A percentile compares a stretch with the other conserved stretches of the same genome.
Evolutionary conservation across 305 asterid species (phyloP).

Genomic region (Fraxinus greggii): DNA sequence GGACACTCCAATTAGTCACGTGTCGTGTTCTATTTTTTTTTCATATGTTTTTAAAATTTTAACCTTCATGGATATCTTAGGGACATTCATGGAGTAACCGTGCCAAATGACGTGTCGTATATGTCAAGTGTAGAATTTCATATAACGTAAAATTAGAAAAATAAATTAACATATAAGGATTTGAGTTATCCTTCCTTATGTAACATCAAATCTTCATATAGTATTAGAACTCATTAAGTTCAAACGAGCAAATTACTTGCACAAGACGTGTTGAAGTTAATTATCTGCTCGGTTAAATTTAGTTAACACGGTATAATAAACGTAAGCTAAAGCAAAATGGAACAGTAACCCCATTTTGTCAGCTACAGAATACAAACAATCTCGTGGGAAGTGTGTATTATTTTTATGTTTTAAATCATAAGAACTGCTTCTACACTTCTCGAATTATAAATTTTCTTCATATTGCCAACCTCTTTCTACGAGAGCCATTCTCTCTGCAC

Average conservation of each 20-base stretch:
- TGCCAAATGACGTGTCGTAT: background rate
- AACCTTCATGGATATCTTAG: background rate
- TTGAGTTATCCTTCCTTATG: no score
- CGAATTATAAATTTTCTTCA: background rate
- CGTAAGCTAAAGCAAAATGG: background rate
- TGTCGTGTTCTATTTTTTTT: background rate
- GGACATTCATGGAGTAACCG: background rate
- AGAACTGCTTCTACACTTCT: background rate
- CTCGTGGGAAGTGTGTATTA: slow-evolving; percentile 2
- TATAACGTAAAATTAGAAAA: no score
- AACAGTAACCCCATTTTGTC: background rate
- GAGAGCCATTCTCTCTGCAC: slow-evolving; percentile 4
- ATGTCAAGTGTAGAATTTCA: background rate
- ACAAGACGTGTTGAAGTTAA: background rate
- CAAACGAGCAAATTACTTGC: background rate
- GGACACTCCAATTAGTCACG: background rate
- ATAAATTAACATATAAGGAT: background rate
- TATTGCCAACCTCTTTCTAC: background rate
- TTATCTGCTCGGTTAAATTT: background rate
- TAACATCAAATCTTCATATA: no score
- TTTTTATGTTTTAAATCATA: background rate
- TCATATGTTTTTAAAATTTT: no score
- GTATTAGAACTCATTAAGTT: no score
- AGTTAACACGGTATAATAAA: background rate
- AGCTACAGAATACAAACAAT: background rate